Evolutionary conservation across 2,329 filamentous ascomycete species (phyloP), one percentile per base, ranked within the genome.

Genomic region (Colletotrichum noveboracense): DNA sequence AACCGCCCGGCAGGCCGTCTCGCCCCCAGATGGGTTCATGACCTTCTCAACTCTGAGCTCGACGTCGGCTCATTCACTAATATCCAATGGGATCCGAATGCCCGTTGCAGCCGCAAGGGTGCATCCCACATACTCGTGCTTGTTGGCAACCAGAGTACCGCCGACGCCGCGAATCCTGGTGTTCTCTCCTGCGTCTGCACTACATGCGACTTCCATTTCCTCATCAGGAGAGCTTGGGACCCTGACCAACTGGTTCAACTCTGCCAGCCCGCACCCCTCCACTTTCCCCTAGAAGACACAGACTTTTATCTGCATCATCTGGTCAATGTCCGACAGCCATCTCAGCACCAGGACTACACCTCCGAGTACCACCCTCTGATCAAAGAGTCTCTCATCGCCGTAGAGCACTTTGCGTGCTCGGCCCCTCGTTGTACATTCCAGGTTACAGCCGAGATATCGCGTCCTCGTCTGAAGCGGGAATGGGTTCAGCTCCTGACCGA

Each of bases 401-500:
- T 70, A 14, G 71, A 76, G 67, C 34, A 66, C 16, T 78, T 71
- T 48, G 79, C 82, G 28, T 90, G 88, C 80, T 87, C 85, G 0
- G 84, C 85, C 5, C 79, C 80, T 1, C 78, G 81, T 9, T 90
- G 88, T 79, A 83, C 83, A 2, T 85, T 88, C 55, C 78, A 81
- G 26, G 70, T 91, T 48, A 84, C 80, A 3, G 80, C 92, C 21
- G 88, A 90, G 70, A 84, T 92, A 8, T 88, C 87, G 8, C 79
- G 84, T 67, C 89, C 89, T 13, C 88, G 88, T 3, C 84, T 92
- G 77, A 79, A 81, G 13, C 78, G 79, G 5, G 81, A 82, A 70
- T 88, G 87, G 84, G 82, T 89, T 3, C 77, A 83, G 14, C 81
- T 87, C 18, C 81, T 92, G 16, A 81, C 81, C 6, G 89, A 92